Conservation (phyloP, 2,329 filamentous ascomycete species). For the Shiraia bambusicola region DNA sequence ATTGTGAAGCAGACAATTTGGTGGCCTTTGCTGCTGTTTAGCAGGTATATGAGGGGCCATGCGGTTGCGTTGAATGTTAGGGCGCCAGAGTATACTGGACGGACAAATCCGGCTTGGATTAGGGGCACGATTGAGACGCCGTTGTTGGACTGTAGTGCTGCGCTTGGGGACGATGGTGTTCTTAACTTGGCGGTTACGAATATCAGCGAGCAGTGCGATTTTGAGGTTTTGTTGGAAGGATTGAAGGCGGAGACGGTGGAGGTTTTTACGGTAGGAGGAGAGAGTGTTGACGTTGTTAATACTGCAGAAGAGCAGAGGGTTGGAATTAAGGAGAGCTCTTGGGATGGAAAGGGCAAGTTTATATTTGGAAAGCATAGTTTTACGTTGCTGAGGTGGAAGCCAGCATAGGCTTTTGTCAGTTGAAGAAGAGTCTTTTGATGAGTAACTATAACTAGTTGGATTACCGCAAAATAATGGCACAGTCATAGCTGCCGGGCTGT, state of each 20-base stretch:
- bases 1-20: slow-evolving; percentile 72
- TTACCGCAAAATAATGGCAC: too few species aligned
- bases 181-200: slow-evolving; percentile 74
- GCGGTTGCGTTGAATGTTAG: slow-evolving; percentile 67
- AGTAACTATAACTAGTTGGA: too few species aligned
- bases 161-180: slow-evolving; percentile 59
- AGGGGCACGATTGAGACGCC: slow-evolving; percentile 66
- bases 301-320: slow-evolving; percentile 65
- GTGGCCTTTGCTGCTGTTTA: slow-evolving; percentile 72
- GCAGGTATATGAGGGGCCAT: slow-evolving; percentile 71
- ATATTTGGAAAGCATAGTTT: slow-evolving; percentile 70
- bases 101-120: slow-evolving; percentile 67
- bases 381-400: slow-evolving; percentile 63
- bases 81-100: slow-evolving; percentile 64
- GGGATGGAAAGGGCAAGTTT: slow-evolving; percentile 64
- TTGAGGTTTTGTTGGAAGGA: slow-evolving; percentile 62
- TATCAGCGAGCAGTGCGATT: slow-evolving; percentile 60
- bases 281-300: slow-evolving; percentile 61
- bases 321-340: slow-evolving; percentile 59
- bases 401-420: neutral
- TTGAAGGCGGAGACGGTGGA: slow-evolving; percentile 51
- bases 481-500: too few species aligned
- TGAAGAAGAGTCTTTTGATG: too few species aligned
- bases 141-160: slow-evolving; percentile 68
- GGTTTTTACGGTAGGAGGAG: slow-evolving; percentile 65